Base-by-base conservation (phyloP, 2,329 filamentous ascomycete genomes). In the Colletotrichum trifolii region DNA sequence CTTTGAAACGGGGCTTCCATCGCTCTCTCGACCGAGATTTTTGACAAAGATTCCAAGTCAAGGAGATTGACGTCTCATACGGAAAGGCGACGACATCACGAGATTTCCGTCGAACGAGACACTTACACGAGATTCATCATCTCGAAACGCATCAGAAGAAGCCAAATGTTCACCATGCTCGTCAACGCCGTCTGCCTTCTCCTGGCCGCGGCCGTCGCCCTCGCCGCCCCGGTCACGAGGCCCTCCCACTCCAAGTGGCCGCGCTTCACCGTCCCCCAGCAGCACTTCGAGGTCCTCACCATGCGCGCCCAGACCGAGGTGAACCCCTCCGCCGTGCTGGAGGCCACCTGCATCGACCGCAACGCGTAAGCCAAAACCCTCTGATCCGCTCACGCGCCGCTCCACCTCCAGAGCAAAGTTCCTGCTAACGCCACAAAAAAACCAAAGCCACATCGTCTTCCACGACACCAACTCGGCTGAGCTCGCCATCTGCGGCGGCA, bases 401-500 rank as follows among this genome's bases (percentile, higher is more conserved):
- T n/a, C 11, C 33, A 40, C 10, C 5, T 25, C 25, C 25, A 1
- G 4, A 25, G 25, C 25, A 25, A n/a, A 15, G 12, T 4, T 7
- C 10, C 7, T 17, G 12, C 17, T 8, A 40, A 40, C 38, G 1
- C 6, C 6, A 40, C 9, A 40, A 40, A 40, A 40, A 13, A 13
- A 40, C 4, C 6, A 2, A 4, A 68, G 78, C 7, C 74, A 78
- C 65, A 81, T 83, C 66, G 76, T 80, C 67, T 79, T 79, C 69
- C 83, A 86, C 71, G 83, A 86, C 72, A 78, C 79, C 45, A 79
- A 80, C 65, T 81, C 81, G 11, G 82, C 82, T 8, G 74, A 83
- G 68, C 78, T 85, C 11, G 73, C 72, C 57, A 84, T 84, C 74
- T 86, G 83, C 74, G 79, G 81, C 54, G 80, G 89, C 61, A 85